Evolutionary conservation across 2,329 filamentous ascomycete genomes (phyloP), one percentile per base, ranked within the genome.

Genomic region (Colletotrichum godetiae): DNA sequence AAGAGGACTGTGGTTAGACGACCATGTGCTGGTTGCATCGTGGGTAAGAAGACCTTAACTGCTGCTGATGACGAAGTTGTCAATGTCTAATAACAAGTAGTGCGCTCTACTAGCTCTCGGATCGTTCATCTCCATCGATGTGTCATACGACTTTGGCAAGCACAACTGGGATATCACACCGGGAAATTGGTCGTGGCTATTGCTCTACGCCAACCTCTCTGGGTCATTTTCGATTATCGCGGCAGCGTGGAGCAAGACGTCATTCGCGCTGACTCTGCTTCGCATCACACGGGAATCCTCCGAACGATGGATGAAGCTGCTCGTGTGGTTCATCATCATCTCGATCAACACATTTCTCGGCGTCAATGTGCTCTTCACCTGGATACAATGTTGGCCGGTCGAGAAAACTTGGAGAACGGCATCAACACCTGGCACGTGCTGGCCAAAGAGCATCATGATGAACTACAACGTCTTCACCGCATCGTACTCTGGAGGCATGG

Each of bases 401-500:
- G 58, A 76, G 42, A 79, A 78, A 74, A 74, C 75, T 4, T 80
- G 70, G 71, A 58, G 79, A 71, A 67, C 77, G 6, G 67, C 61
- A 7, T 58, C 65, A 3, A 68, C 75, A 1, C 52, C 72, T 11
- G 79, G 78, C 5, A 76, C 74, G 7, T 80, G 79, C 68, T 78
- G 77, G 76, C 75, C 78, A 1, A 79, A 78, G 22, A 24, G 42
- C 1, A 68, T 80, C 3, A 76, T 81, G 10, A 76, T 82, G 12
- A 60, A 66, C 27, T 82, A 82, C 68, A 81, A 81, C 56, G 77
- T 80, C 0, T 83, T 75, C 53, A 64, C 74, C 5, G 52, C 71
- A 76, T 79, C 76, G 0, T 83, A 82, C 64, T 83, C 82, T 2
- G 82, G 80, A 0, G 72, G 75, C 1, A 81, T 83, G 77, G 84